Base-by-base conservation (phyloP, 305 asterid genomes). In the Stenogyne calaminthoides region DNA sequence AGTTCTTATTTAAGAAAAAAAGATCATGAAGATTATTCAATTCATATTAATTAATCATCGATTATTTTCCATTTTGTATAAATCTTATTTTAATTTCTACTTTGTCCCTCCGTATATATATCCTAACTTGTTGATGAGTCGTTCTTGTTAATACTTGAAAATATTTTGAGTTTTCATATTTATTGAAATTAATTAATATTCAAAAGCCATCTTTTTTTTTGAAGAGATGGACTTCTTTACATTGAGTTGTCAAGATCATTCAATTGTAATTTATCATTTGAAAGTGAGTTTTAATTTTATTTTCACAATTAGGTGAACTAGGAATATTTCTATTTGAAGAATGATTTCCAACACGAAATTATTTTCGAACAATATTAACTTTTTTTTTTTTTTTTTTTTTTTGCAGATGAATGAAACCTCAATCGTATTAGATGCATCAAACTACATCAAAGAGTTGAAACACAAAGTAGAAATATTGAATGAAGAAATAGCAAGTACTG, bases 351-450 rank as follows among this genome's bases (percentile, higher is more conserved):
- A 16, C 49, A 10, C 11, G 49, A 42, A 42, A 2, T 42, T n/a
- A n/a, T n/a, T n/a, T 49, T 49, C 56, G 16, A 7, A 29, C 16
- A n/a, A n/a, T n/a, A 36, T 36, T 62, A 37, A 37, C 8, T 49
- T 6, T 2, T 32, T 36, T 1, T 49, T n/a, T n/a, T n/a, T n/a
- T n/a, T n/a, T n/a, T n/a, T 49, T 49, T 3, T 16, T 4, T 67
- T 57, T 75, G 77, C 88, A 93, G 98, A 59, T 83, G 79, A 88
- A 77, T 64, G 89, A 87, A 59, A 67, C 79, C 69, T 87, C 98
- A 70, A 93, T 91, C 82, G 83, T 93, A 61, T 71, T 81, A 34
- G 95, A 91, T 58, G 96, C 98, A 29, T 82, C 98, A 42, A 86
- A 86, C 73, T 93, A 89, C 34, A 91, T 93, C 64, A 80, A 84